Evolutionary conservation across 2,329 filamentous ascomycete species (phyloP).

Genomic region (Phialophora expanda): DNA sequence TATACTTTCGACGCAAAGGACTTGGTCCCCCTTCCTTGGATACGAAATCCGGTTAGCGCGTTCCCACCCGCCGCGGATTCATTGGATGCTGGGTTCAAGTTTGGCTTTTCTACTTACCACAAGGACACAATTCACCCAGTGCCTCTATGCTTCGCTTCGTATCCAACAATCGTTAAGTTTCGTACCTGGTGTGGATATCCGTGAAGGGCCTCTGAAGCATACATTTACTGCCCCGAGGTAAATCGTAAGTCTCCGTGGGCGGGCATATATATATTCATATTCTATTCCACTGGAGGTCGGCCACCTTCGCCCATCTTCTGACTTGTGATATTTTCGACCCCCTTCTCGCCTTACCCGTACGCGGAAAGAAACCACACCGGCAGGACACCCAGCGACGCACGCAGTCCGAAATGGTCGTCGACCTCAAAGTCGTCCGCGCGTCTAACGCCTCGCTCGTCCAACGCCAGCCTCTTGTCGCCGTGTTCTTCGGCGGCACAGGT

Average conservation of each 20-base stretch:
- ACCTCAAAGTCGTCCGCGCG: constrained; percentile 7
- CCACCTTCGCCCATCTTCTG: too few species aligned
- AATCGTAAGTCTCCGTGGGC: too few species aligned
- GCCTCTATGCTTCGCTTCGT: not conserved
- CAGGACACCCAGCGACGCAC: not conserved
- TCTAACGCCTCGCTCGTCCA: constrained; percentile 11
- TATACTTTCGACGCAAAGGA: not conserved
- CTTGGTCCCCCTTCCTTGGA: not conserved
- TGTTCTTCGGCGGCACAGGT: constrained; percentile 69
- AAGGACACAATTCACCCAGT: not conserved
- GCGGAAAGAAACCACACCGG: too few species aligned
- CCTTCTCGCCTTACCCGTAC: too few species aligned
- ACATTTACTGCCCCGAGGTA: not conserved
- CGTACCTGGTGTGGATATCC: not conserved
- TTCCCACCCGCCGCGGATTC: not conserved
- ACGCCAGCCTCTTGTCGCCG: constrained; percentile 65
- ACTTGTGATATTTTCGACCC: too few species aligned
- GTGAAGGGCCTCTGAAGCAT: not conserved
- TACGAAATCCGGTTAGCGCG: constrained; percentile 4
- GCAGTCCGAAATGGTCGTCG: constrained; percentile 16
- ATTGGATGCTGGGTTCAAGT: not conserved
- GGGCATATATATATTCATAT: too few species aligned
- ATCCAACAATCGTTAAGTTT: not conserved
- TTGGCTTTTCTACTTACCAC: not conserved
- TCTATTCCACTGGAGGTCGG: too few species aligned